A percentile compares a stretch with the other conserved stretches of the same genome.
These are phyloP conservation scores for Oryza rufipogon DNA, from an alignment of 176 grass and related monocot species.

Conservation along the genomic window DNA sequence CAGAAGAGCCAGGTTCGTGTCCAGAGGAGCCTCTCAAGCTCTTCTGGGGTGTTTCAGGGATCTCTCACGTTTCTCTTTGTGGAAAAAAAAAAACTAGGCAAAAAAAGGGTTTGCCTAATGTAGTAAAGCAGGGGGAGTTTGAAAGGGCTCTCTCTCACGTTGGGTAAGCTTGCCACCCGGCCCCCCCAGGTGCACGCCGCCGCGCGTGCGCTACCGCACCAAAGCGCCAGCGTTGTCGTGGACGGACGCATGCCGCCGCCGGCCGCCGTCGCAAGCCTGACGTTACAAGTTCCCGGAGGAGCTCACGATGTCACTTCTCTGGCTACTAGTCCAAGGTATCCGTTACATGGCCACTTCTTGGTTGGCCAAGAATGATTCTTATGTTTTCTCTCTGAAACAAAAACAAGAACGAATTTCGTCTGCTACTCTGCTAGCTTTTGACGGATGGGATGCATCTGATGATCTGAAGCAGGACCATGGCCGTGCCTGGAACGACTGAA, in stretches of 20 bases:
- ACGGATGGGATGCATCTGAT: not conserved
- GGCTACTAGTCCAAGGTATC: not conserved
- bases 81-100: not conserved
- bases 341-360: not conserved
- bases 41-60: not conserved
- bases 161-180: not conserved
- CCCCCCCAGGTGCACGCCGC: not conserved
- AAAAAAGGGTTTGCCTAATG: not conserved
- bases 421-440: not conserved
- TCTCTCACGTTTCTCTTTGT: not conserved
- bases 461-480: slow-evolving; percentile 8
- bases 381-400: not conserved
- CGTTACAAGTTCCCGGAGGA: not conserved
- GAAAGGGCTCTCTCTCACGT: not conserved
- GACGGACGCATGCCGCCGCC: not conserved
- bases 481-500: not conserved
- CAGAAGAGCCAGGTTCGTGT: not conserved
- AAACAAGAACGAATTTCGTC: not conserved
- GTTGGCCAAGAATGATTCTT: not conserved
- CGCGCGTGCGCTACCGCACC: not conserved
- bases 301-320: not conserved
- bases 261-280: not conserved
- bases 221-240: not conserved
- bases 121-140: not conserved
- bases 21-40: not conserved